Base-by-base conservation (phyloP, 2,329 filamentous ascomycete species). In the Penicillium brevicompactum region DNA sequence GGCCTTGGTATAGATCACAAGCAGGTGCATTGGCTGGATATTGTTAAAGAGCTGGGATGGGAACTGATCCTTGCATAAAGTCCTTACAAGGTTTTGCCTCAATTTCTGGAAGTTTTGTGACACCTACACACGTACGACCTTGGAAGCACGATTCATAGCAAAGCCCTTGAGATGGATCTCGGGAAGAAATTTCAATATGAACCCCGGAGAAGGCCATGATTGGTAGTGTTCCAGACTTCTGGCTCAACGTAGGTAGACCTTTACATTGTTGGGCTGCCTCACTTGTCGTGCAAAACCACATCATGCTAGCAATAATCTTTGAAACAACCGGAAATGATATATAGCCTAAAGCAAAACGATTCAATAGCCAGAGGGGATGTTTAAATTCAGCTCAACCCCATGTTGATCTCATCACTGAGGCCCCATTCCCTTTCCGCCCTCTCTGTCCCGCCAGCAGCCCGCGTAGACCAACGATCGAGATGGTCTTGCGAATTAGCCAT, bases 321-420 rank as follows among this genome's bases (percentile, higher is more conserved):
- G 27, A 18, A 45, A 18, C 38, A 41, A 41, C 38, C 38, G n/a
- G 14, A 31, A 45, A 32, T 10, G 14, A 43, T 10, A 22, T 34
- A 14, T n/a, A 43, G 16, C 38, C 9, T 2, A 42, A 32, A 51
- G 40, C 24, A 50, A 31, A 21, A 34, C 14, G 13, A 37, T 18
- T 22, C 45, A 18, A 41, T 38, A 21, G 31, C n/a, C 16, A 14
- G 31, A 46, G 14, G 44, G 41, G 24, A 10, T 18, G 27, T 13
- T n/a, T 11, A 16, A 4, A 30, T 44, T 78, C 70, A 93, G 72
- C 93, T 91, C 62, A 96, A 76, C 31, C 86, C 88, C 89, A 96
- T 94, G 66, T 88, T 82, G 22, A 89, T 86, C 68, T 96, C 91
- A 70, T 96, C 92, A 1, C 90, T 89, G 47, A 95, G 83, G 0